Percentiles rank a stretch among this genome's conserved stretches.
phyloP scores from a whole-genome alignment of 768 basidiomycete species.

The Kwoniella pini region DNA sequence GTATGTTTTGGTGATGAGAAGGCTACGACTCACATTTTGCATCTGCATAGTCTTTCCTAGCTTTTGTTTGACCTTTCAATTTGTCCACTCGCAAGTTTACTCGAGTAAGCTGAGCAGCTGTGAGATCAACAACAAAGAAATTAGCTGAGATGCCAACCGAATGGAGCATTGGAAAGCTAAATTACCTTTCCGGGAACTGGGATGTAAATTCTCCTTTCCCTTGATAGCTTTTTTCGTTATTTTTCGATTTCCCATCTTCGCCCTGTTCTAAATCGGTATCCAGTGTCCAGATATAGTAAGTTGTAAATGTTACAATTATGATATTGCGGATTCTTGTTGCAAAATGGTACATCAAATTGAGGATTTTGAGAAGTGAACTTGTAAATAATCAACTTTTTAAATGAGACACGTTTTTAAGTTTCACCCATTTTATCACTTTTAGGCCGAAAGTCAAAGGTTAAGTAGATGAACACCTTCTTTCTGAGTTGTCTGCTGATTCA shows the following conservation, averaged over 20 bases:
- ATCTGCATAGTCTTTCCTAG: slow-evolving; percentile 27
- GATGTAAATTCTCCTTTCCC: slow-evolving; percentile 54
- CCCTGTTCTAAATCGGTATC: no score
- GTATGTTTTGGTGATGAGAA: background rate
- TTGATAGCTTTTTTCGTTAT: slow-evolving; percentile 54
- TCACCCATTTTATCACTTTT: background rate
- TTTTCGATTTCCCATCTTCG: slow-evolving; percentile 38
- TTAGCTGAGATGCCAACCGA: no score
- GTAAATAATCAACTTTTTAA: slow-evolving; percentile 12
- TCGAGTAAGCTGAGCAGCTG: slow-evolving; percentile 53
- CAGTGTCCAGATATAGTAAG: no score
- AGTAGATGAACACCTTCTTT: no score
- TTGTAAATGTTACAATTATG: no score
- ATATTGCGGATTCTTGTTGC: no score
- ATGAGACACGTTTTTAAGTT: background rate
- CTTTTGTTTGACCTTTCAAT: slow-evolving; percentile 41
- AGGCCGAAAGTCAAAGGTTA: slow-evolving; percentile 3
- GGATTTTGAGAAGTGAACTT: background rate
- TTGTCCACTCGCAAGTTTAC: slow-evolving; percentile 52
- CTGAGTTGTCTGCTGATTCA: no score
- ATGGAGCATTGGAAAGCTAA: background rate
- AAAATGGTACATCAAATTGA: no score
- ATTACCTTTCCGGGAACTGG: slow-evolving; percentile 53
- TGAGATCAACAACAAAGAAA: no score
- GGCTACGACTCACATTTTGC: slow-evolving; percentile 30